These are phyloP conservation scores for Acanthamoeba rhysodes DNA, from an alignment of 208 protist species.

Conservation along the genomic window DNA sequence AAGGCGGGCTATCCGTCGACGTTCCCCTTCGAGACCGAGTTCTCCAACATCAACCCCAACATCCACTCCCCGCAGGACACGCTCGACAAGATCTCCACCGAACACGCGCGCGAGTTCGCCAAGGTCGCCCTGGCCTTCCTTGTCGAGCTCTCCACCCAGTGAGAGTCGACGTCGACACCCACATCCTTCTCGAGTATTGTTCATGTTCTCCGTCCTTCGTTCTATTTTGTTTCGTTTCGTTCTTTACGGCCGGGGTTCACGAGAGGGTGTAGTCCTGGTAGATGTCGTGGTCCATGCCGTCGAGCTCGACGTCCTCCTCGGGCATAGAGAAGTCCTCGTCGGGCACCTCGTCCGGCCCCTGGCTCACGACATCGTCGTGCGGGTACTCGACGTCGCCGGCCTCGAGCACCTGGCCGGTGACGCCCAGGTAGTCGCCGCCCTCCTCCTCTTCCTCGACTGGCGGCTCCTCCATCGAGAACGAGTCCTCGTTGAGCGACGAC, in stretches of 20 bases:
- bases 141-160: slow-evolving; percentile 72
- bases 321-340: slow-evolving; percentile 21
- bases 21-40: slow-evolving; percentile 79
- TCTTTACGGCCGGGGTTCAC: too few species aligned
- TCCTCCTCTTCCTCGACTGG: neutral
- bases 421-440: neutral
- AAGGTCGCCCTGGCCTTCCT: slow-evolving; percentile 78
- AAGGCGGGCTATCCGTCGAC: slow-evolving; percentile 77
- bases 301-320: slow-evolving; percentile 8
- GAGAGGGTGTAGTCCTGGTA: neutral
- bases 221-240: neutral
- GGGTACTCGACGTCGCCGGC: neutral
- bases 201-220: too few species aligned
- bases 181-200: too few species aligned
- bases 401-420: neutral
- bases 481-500: slow-evolving; percentile 23
- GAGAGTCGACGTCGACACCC: too few species aligned
- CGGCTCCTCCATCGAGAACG: neutral
- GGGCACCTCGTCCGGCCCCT: neutral
- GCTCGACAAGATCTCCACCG: slow-evolving; percentile 23
- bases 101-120: slow-evolving; percentile 72
- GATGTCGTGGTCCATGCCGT: neutral
- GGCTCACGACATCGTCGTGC: slow-evolving; percentile 45
- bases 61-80: slow-evolving; percentile 81
- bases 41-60: slow-evolving; percentile 78